Conservation (phyloP, 2,329 filamentous ascomycete genomes). For the Colletotrichum lupini region DNA sequence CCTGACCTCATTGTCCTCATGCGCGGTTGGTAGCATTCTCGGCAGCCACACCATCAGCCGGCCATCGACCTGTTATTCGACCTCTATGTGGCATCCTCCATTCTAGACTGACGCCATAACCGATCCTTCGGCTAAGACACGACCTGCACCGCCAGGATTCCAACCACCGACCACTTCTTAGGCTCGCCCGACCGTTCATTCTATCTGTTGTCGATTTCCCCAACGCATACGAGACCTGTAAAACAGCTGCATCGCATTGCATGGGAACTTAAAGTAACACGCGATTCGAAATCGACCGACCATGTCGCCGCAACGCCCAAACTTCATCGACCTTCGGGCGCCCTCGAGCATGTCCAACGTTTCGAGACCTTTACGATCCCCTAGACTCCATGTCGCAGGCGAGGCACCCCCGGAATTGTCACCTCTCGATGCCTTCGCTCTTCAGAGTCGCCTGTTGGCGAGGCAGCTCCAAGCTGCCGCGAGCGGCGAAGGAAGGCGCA, state of each 20-base stretch:
- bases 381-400: conserved; percentile 80
- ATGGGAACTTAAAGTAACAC: conserved; percentile 21
- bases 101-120: conserved; percentile 38
- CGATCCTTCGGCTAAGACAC: conserved; percentile 37
- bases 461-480: conserved; percentile 85
- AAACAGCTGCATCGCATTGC: conserved; percentile 13
- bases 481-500: conserved; percentile 76
- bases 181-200: conserved; percentile 1
- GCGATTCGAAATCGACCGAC: conserved; percentile 16
- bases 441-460: conserved; percentile 89
- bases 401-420: conserved; percentile 91
- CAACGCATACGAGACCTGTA: neutral
- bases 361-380: conserved; percentile 73
- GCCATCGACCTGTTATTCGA: conserved; percentile 24
- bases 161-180: conserved; percentile 32
- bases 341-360: conserved; percentile 57
- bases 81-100: conserved; percentile 23
- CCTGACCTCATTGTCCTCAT: conserved; percentile 39
- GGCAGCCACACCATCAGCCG: conserved; percentile 28
- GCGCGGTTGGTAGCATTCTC: conserved; percentile 31
- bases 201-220: conserved; percentile 12
- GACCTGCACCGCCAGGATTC: conserved; percentile 32
- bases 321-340: conserved; percentile 69
- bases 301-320: conserved; percentile 67
- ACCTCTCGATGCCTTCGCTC: conserved; percentile 92